Conservation (phyloP, 148 eudicot genomes). For the Rhododendron ferrugineum region DNA sequence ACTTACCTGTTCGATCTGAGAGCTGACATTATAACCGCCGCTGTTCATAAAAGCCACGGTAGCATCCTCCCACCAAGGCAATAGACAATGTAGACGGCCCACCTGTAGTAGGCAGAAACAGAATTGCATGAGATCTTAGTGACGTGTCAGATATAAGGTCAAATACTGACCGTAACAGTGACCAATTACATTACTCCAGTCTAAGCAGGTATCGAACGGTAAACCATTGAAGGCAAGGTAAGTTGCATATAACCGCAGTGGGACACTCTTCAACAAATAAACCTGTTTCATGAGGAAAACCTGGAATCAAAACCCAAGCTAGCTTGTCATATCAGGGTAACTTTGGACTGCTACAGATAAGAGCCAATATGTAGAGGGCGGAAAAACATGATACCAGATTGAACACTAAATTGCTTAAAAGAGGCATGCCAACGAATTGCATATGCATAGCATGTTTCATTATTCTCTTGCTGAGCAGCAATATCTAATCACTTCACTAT, state of each 20-base stretch:
- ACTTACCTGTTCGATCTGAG: conserved; percentile 51
- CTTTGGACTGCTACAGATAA: neutral
- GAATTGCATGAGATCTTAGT: neutral
- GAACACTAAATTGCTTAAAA: neutral
- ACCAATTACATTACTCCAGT: conserved; percentile 70
- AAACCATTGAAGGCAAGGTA: conserved; percentile 53
- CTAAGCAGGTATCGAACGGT: conserved; percentile 50
- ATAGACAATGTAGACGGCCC: conserved; percentile 81
- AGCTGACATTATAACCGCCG: conserved; percentile 73
- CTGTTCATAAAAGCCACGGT: conserved; percentile 81
- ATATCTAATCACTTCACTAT: neutral
- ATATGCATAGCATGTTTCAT: neutral
- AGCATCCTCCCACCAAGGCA: conserved; percentile 96
- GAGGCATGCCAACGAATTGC: neutral
- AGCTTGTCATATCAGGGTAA: too few relatives aligned
- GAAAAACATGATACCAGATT: neutral
- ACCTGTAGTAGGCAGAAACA: conserved; percentile 31
- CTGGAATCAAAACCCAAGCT: neutral
- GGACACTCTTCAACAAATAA: conserved; percentile 64
- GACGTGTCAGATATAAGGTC: neutral
- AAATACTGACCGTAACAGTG: neutral
- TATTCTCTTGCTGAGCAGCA: neutral
- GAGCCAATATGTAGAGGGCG: too few relatives aligned
- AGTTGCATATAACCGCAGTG: conserved; percentile 71
- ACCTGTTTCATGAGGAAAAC: conserved; percentile 43